Percentiles rank a stretch among this genome's conserved stretches.
Evolutionary conservation across 352 stramenopile species (phyloP).

Genomic region (Blastocystis sp.): DNA sequence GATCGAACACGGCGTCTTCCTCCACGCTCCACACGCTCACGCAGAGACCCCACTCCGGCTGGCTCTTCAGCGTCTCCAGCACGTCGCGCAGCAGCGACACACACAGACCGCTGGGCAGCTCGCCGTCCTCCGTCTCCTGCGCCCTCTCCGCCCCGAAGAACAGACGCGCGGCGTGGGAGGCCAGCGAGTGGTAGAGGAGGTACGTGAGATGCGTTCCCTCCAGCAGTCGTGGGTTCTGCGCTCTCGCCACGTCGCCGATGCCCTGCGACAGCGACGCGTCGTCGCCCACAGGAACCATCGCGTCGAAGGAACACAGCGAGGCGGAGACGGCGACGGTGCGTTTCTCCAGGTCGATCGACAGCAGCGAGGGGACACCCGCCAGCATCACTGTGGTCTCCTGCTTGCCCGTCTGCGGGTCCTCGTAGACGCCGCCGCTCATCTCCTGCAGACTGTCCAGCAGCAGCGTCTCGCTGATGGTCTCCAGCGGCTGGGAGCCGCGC

Average conservation of each 20-base stretch:
- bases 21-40: background rate
- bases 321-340: background rate
- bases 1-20: background rate
- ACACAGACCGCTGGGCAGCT: background rate
- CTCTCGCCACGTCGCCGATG: background rate
- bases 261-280: background rate
- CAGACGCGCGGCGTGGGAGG: background rate
- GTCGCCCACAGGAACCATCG: background rate
- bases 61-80: background rate
- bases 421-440: constrained; percentile 47
- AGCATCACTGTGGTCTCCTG: background rate
- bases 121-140: background rate
- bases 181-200: background rate
- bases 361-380: background rate
- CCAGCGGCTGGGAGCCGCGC: too few species aligned
- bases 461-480: background rate
- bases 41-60: background rate
- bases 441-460: background rate
- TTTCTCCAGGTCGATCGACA: background rate
- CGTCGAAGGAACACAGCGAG: background rate
- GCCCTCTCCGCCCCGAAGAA: too few species aligned
- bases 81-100: background rate
- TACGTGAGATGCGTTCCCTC: background rate
- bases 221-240: background rate
- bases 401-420: background rate